Percentiles rank a stretch among this genome's conserved stretches.
Conservation (phyloP, 495 filamentous ascomycete genomes). For the Sabuloglossum arenarium region DNA sequence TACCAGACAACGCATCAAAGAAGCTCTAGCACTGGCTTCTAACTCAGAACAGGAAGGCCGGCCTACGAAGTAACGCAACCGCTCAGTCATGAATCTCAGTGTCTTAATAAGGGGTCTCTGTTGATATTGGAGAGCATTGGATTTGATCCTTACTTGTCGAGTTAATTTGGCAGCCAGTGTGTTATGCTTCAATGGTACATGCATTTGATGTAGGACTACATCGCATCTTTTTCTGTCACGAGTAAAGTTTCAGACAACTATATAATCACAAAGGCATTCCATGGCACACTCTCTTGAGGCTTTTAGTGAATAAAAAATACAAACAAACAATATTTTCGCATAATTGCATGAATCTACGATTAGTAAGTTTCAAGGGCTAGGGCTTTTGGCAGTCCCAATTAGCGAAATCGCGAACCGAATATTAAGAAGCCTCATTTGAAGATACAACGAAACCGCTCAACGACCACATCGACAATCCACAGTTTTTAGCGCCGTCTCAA, state of each 20-base stretch:
- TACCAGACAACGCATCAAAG: background rate
- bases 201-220: background rate
- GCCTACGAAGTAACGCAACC: background rate
- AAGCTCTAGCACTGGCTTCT: background rate
- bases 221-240: background rate
- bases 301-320: background rate
- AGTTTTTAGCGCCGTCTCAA: background rate
- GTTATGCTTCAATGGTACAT: background rate
- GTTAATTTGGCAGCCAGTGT: background rate
- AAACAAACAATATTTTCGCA: no score
- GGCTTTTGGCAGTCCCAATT: background rate
- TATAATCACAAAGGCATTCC: background rate
- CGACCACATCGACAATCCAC: background rate
- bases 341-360: background rate
- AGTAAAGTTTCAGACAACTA: background rate
- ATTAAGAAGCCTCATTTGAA: background rate
- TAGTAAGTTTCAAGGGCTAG: background rate
- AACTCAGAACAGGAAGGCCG: background rate
- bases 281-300: background rate
- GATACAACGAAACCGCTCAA: background rate
- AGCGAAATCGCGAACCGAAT: background rate
- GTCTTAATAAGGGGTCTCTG: background rate
- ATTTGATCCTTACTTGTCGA: background rate
- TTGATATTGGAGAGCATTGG: background rate
- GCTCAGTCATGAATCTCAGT: background rate